Evolutionary conservation across 129 eudicot genomes (phyloP), one percentile per base, ranked within the genome.

Genomic region (Artemisia tridentata): DNA sequence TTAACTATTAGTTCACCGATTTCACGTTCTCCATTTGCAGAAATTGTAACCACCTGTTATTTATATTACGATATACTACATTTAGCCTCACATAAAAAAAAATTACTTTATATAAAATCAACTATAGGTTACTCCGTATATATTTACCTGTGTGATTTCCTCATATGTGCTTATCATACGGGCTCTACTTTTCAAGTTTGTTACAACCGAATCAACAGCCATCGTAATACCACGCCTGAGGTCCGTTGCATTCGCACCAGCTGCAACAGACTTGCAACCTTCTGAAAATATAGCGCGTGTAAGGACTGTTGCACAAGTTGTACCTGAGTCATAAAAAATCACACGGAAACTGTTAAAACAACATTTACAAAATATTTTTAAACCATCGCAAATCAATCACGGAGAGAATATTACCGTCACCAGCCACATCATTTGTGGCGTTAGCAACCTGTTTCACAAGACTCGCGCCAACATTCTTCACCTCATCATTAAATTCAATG

Each of bases 21-120:
- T 69, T 91, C 97, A 65, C 91, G 79, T 68, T 91, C 97, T 34
- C 97, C 96, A 79, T 91, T 91, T 51, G 97, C 96, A 62, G 96
- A 91, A 41, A 91, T 91, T 3, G 96, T 91, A n/a, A 96, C 97
- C 67, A 91, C 97, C 97, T 91, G 75, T 63, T 23, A 23, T 23
- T 23, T 23, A 23, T 23, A 23, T 23, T 23, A 23, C 25, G 23
- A 21, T 1, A 0, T 0, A 21, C 1, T 1, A 2, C 25, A 23
- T 23, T 23, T 23, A 23, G 25, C 25, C 11, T 3, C 46, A n/a
- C 19, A n/a, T 20, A n/a, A n/a, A n/a, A n/a, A n/a, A n/a, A n/a
- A 25, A 71, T 23, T 0, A 23, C 0, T 23, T 23, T 23, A 23
- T 7, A 49, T n/a, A 72, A 8, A 47, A 47, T 16, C 11, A 18